Evolutionary conservation across 306 rosid genomes (phyloP).

Genomic region (Lagenaria siceraria): DNA sequence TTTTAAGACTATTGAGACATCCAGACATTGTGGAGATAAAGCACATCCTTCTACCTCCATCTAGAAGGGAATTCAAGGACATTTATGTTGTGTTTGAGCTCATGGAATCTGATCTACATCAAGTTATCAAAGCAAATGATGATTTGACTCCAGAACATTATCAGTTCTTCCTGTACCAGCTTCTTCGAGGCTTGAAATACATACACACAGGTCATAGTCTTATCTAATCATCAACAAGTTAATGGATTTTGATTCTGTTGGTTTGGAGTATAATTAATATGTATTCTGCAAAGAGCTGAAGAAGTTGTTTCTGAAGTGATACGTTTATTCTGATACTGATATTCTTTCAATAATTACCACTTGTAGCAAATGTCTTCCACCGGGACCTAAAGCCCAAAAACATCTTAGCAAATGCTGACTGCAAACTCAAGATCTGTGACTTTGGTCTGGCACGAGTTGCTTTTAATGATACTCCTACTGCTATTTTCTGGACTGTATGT

Average conservation of each 20-base stretch:
- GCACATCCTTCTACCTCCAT: conserved; percentile 94
- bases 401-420: conserved; percentile 96
- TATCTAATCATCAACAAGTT: conserved; percentile 4
- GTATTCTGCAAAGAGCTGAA: conserved; percentile 2
- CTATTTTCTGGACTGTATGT: conserved; percentile 98
- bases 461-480: conserved; percentile 95
- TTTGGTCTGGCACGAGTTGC: conserved; percentile 99
- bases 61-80: conserved; percentile 98
- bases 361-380: conserved; percentile 94
- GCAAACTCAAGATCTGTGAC: conserved; percentile 98
- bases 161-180: conserved; percentile 98
- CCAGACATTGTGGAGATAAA: conserved; percentile 98
- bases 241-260: conserved; percentile 3
- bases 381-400: conserved; percentile 96
- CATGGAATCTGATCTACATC: conserved; percentile 99
- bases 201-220: conserved; percentile 80
- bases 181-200: conserved; percentile 94
- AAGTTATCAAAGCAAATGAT: conserved; percentile 98
- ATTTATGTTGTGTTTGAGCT: conserved; percentile 97
- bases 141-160: conserved; percentile 96
- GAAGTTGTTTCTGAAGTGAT: conserved; percentile 8
- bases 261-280: conserved; percentile 7
- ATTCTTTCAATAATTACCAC: conserved; percentile 16
- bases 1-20: conserved; percentile 86
- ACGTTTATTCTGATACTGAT: conserved; percentile 16